A percentile compares a stretch with the other conserved stretches of the same genome.
Conservation (phyloP, 805 yeast genomes). For the Lipomyces lipofer region DNA sequence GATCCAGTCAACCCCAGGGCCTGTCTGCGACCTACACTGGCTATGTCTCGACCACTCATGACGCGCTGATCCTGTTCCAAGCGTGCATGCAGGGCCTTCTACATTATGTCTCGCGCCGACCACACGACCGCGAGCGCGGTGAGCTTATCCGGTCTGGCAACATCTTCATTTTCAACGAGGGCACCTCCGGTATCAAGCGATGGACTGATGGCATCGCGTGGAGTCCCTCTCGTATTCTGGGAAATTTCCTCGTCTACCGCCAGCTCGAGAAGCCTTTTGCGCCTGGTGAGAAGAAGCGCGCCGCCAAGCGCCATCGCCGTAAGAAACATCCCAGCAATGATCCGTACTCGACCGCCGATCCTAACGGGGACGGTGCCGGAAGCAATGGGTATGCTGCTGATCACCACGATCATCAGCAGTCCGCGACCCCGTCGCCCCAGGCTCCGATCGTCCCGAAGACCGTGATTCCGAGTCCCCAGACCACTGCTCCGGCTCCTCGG, state of each 20-base stretch:
- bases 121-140: slow-evolving; percentile 74
- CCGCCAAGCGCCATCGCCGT: slow-evolving; percentile 37
- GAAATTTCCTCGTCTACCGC: slow-evolving; percentile 80
- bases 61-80: slow-evolving; percentile 78
- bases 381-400: slow-evolving; percentile 6
- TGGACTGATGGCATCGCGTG: slow-evolving; percentile 98
- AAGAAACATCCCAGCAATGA: slow-evolving; percentile 28
- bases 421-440: neutral
- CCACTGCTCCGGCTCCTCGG: slow-evolving; percentile 21
- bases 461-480: neutral
- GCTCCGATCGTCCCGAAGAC: neutral
- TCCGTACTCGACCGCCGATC: slow-evolving; percentile 24
- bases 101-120: slow-evolving; percentile 69
- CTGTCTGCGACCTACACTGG: slow-evolving; percentile 61
- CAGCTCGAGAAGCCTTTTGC: slow-evolving; percentile 55
- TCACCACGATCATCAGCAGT: slow-evolving; percentile 4
- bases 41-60: slow-evolving; percentile 76
- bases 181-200: slow-evolving; percentile 76
- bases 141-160: slow-evolving; percentile 70
- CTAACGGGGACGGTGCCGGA: slow-evolving; percentile 9
- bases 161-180: slow-evolving; percentile 83
- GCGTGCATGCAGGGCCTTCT: slow-evolving; percentile 67
- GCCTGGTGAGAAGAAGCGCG: slow-evolving; percentile 50
- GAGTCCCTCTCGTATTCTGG: slow-evolving; percentile 88
- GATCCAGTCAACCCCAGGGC: slow-evolving; percentile 24